phyloP scores from a whole-genome alignment of 2,329 filamentous ascomycete genomes.

The Penicillium aurantiogriseum region DNA sequence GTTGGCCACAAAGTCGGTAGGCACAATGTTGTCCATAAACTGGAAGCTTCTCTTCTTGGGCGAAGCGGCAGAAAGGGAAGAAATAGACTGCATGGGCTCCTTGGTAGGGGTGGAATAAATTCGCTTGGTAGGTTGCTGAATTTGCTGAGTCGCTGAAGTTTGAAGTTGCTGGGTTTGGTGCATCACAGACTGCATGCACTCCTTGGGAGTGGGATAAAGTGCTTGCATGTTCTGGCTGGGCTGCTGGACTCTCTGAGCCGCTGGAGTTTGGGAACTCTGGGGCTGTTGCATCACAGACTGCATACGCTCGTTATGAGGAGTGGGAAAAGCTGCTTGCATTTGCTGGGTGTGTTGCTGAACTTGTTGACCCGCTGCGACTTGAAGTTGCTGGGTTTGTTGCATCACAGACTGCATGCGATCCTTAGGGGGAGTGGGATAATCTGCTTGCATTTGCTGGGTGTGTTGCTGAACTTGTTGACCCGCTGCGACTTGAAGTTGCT shows the following conservation, averaged over 20 bases:
- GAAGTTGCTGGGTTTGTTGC: neutral
- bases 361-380: neutral
- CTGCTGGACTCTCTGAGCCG: neutral
- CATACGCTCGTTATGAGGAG: neutral
- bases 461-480: neutral
- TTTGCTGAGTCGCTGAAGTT: neutral
- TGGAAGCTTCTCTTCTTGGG: conserved; percentile 11
- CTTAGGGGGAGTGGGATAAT: neutral
- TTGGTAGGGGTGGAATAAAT: neutral
- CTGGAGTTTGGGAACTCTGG: neutral
- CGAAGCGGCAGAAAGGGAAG: neutral
- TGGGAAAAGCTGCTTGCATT: neutral
- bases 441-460: neutral
- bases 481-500: neutral
- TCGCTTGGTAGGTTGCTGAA: neutral
- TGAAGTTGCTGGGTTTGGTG: neutral
- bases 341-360: neutral
- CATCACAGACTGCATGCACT: neutral
- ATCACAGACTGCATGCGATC: neutral
- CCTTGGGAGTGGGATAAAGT: neutral
- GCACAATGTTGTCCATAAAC: conserved; percentile 16
- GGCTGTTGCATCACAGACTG: neutral
- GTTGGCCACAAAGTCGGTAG: conserved; percentile 24
- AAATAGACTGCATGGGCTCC: neutral
- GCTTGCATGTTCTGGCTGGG: no score